phyloP scores from a whole-genome alignment of 805 yeast species.

The Aciculoconidium aculeatum region DNA sequence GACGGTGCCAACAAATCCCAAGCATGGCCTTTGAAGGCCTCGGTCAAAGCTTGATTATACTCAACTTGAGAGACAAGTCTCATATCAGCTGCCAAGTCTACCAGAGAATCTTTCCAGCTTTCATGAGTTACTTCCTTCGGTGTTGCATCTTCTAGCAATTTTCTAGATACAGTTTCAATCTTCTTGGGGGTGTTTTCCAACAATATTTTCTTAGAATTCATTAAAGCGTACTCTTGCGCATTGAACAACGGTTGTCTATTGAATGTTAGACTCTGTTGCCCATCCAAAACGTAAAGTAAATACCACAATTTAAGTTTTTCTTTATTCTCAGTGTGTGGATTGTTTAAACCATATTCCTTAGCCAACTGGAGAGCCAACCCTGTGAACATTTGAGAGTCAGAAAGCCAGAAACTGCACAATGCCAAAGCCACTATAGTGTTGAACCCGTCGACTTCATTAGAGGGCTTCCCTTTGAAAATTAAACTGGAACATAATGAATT shows the following conservation, averaged over 20 bases:
- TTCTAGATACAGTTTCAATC: slow-evolving; percentile 1
- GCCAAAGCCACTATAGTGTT: slow-evolving; percentile 59
- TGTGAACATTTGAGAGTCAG: slow-evolving; percentile 58
- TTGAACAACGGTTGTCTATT: slow-evolving; percentile 54
- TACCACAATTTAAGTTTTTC: slow-evolving; percentile 61
- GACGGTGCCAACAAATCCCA: slow-evolving; percentile 59
- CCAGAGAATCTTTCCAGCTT: neutral
- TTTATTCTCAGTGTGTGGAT: slow-evolving; percentile 20
- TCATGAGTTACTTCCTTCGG: neutral
- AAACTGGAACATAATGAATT: slow-evolving; percentile 30
- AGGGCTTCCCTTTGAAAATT: slow-evolving; percentile 32
- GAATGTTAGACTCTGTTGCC: slow-evolving; percentile 59
- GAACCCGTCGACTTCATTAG: slow-evolving; percentile 44
- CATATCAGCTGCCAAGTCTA: slow-evolving; percentile 35
- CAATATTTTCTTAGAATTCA: slow-evolving; percentile 37
- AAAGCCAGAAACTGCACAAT: slow-evolving; percentile 65
- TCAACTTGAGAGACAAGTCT: slow-evolving; percentile 63
- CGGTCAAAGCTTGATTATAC: slow-evolving; percentile 57
- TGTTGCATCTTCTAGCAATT: slow-evolving; percentile 2
- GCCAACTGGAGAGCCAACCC: slow-evolving; percentile 67
- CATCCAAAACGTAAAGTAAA: slow-evolving; percentile 57
- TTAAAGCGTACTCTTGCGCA: slow-evolving; percentile 39
- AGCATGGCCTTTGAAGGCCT: slow-evolving; percentile 51
- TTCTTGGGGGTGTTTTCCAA: slow-evolving; percentile 6
- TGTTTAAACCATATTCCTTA: slow-evolving; percentile 43